Base-by-base conservation (phyloP, 2,329 filamentous ascomycete genomes). In the Cordyceps tenuipes region DNA sequence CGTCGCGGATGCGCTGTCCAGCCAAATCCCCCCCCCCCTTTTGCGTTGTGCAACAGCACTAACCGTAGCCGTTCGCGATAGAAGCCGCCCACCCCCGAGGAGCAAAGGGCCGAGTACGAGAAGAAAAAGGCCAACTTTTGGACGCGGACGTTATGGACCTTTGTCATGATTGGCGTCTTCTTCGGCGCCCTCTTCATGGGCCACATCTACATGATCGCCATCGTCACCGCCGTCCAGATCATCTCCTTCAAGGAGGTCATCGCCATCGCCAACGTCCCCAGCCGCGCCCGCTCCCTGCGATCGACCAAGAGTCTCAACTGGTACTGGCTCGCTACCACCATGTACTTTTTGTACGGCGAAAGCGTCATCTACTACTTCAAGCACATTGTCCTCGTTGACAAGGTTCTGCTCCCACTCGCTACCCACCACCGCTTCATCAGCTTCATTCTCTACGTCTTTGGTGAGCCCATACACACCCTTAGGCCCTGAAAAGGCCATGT, bases 301-400 rank as follows among this genome's bases (percentile, higher is more conserved):
- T 96, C 96, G 68, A 97, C 93, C 65, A 97, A 97, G 79, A 91
- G 90, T 66, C 79, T 99, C 68, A 97, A 97, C 76, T 99, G 94
- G 94, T 99, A 99, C 75, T 99, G 96, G 79, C 82, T 99, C 58
- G 94, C 91, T n/a, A 91, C 90, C 29, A 96, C 93, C 66, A 97
- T 99, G 93, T 99, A 99, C 80, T 99, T 96, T 68, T 81, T 99
- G 55, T 99, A 99, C 72, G 94, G 94, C 70, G 94, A 99, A 77
- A 97, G 91, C 69, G 93, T 99, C 70, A 96, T 99, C 70, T 99
- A 99, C 79, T 99, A 99, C 77, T 99, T 99, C 78, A 99, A 99
- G 82, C 94, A 99, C 72, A 93, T 99, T 66, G 86, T 99, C 48
- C 79, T 99, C 62, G 92, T 99, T 50, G 94, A 99, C 76, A 90